These are phyloP conservation scores for Colletotrichum tofieldiae DNA, from an alignment of 2,329 filamentous ascomycete genomes.

Conservation along the genomic window DNA sequence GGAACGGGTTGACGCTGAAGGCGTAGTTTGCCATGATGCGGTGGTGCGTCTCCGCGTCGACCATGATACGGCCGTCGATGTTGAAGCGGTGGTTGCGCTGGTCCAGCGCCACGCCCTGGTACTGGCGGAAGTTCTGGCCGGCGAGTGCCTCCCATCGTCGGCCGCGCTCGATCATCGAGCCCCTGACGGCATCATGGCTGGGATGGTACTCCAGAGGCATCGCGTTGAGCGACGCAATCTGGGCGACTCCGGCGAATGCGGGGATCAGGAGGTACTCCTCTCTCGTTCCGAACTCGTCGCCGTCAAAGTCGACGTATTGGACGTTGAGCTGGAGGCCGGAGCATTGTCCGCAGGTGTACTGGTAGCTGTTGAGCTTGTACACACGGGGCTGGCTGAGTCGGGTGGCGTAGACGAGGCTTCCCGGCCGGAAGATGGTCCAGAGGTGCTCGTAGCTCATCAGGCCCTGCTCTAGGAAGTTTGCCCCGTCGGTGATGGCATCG, in stretches of 20 bases:
- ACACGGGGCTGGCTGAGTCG: conserved; percentile 58
- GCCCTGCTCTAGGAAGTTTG: conserved; percentile 67
- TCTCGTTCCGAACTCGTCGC: conserved; percentile 61
- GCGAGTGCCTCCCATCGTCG: conserved; percentile 61
- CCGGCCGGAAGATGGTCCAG: conserved; percentile 69
- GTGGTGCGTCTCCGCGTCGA: conserved; percentile 86
- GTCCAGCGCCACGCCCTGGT: conserved; percentile 56
- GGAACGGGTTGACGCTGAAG: conserved; percentile 57
- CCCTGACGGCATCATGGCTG: conserved; percentile 52
- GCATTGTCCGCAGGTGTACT: conserved; percentile 56
- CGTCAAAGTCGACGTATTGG: conserved; percentile 64
- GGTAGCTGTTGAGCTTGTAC: conserved; percentile 55
- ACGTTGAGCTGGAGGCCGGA: conserved; percentile 44
- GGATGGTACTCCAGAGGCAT: conserved; percentile 63
- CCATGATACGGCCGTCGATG: conserved; percentile 89
- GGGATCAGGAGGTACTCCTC: conserved; percentile 53
- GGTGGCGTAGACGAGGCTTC: conserved; percentile 57
- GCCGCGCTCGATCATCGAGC: conserved; percentile 57
- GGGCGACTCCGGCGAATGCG: conserved; percentile 59
- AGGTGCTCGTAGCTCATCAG: conserved; percentile 68
- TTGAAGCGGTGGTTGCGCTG: conserved; percentile 68
- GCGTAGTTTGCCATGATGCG: conserved; percentile 89
- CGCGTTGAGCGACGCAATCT: conserved; percentile 59
- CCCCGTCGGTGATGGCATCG: conserved; percentile 63
- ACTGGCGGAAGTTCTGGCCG: conserved; percentile 64